Evolutionary conservation across 306 rosid species (phyloP), one percentile per base, ranked within the genome.

Genomic region (Vigna trinervia): DNA sequence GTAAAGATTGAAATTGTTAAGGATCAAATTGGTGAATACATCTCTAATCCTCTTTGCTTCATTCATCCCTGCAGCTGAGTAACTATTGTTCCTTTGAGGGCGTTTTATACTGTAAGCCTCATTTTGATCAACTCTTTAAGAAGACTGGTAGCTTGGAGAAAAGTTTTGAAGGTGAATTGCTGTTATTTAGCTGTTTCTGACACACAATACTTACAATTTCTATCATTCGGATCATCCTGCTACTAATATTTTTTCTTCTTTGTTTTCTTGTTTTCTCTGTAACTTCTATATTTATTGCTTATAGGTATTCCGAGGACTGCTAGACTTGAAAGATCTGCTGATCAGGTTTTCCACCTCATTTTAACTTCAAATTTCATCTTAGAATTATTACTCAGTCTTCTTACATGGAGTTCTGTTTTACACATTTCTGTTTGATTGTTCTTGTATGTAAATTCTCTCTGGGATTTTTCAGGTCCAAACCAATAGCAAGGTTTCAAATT

Each of bases 71-170:
- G 81, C 94, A 95, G 99, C 83, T 95, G 79, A 87, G 96, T 78
- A 93, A 95, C 34, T 95, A 84, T 85, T 84, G 89, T 60, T 95
- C 97, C 32, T 90, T 90, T 65, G 97, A 95, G 85, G 96, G 99
- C 38, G 92, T 92, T 64, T 71, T 92, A n/a, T 95, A 95, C 54
- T 95, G 97, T 78, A 95, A 95, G 86, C 99, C 99, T 85, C 97
- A 95, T 88, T 95, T 87, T 79, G 92, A 90, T 82, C 97, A 95
- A 86, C 93, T 95, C 59, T 85, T 90, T 32, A 95, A 92, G 90
- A 88, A 79, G 93, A 95, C 97, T 7, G 99, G 99, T 32, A 92
- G 96, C 86, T 95, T 95, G 87, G 91, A 95, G 47, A 95, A 92
- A 81, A 95, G 97, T 83, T 95, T 95, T 75, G 97, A 95, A 91